Evolutionary conservation across 768 basidiomycete genomes (phyloP).

Genomic region (Suillus occidentalis): DNA sequence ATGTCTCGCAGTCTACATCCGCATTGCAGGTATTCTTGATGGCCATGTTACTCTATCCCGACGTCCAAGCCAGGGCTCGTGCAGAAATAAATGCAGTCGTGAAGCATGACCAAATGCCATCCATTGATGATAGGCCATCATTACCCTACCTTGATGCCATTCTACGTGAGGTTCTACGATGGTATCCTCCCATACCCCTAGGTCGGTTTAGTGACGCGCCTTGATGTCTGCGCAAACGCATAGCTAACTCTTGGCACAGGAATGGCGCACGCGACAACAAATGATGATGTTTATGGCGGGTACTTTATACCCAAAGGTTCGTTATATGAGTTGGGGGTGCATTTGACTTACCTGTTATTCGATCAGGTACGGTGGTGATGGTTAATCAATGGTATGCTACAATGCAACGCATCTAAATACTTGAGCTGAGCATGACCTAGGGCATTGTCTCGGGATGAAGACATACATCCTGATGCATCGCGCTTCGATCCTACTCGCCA

Average conservation of each 20-base stretch:
- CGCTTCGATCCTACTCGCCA: constrained; percentile 9
- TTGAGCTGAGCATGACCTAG: background rate
- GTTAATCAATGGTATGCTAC: constrained; percentile 21
- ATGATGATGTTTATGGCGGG: constrained; percentile 39
- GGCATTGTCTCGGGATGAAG: constrained; percentile 3
- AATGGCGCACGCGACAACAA: constrained; percentile 26
- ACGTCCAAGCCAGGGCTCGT: constrained; percentile 27
- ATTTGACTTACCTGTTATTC: too few relatives aligned
- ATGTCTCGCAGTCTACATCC: constrained; percentile 18
- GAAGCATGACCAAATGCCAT: constrained; percentile 21
- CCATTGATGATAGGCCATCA: constrained; percentile 9
- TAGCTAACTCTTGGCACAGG: constrained; percentile 9
- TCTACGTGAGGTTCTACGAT: constrained; percentile 11
- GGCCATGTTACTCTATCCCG: constrained; percentile 29
- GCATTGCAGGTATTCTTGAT: constrained; percentile 27
- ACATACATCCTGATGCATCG: background rate
- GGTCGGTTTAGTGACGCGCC: constrained; percentile 2
- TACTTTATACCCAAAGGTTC: constrained; percentile 52
- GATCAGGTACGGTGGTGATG: constrained; percentile 22
- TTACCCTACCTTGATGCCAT: constrained; percentile 15
- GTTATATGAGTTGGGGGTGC: background rate
- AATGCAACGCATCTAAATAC: too few relatives aligned
- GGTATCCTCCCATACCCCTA: constrained; percentile 8
- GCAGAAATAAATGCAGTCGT: constrained; percentile 27
- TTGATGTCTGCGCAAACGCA: background rate